These are phyloP conservation scores for Kwoniella heveanensis DNA, from an alignment of 768 basidiomycete genomes.

Conservation along the genomic window DNA sequence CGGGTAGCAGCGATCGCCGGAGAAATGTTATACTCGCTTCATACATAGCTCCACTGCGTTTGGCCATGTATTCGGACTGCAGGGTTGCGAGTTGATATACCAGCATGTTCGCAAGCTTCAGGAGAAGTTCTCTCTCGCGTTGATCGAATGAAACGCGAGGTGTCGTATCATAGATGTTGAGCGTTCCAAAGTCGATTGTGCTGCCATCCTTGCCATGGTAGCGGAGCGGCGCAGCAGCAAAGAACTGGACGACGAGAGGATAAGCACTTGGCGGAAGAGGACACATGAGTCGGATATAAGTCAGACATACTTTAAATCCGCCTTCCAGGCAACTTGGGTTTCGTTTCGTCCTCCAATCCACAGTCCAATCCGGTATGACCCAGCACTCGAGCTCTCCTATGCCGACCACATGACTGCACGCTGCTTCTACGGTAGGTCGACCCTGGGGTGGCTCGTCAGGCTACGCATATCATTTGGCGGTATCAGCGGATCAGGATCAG, in stretches of 20 bases:
- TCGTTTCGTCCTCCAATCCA: constrained; percentile 40
- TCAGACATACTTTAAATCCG: constrained; percentile 27
- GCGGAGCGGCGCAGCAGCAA: constrained; percentile 37
- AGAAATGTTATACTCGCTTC: constrained; percentile 42
- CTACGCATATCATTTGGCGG: constrained; percentile 1
- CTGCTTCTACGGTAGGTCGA: not conserved
- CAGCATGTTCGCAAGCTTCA: constrained; percentile 50
- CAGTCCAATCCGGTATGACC: constrained; percentile 33
- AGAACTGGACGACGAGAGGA: constrained; percentile 34
- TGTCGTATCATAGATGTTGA: constrained; percentile 35
- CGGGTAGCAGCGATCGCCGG: constrained; percentile 35
- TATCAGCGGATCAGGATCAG: not conserved
- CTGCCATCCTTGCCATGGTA: constrained; percentile 27
- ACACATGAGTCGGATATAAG: too few species aligned
- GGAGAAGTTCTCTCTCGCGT: constrained; percentile 33
- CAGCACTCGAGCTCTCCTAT: constrained; percentile 16
- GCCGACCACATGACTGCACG: constrained; percentile 20
- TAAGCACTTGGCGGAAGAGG: too few species aligned
- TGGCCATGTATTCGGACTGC: constrained; percentile 46
- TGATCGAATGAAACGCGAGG: constrained; percentile 34
- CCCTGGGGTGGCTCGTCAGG: not conserved
- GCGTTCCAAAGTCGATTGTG: constrained; percentile 38
- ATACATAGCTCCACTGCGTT: constrained; percentile 37
- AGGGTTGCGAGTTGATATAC: constrained; percentile 48
- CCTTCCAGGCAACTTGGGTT: constrained; percentile 23